Evolutionary conservation across 169 alveolate species (phyloP), one percentile per base, ranked within the genome.

Genomic region (Plasmodium gonderi): DNA sequence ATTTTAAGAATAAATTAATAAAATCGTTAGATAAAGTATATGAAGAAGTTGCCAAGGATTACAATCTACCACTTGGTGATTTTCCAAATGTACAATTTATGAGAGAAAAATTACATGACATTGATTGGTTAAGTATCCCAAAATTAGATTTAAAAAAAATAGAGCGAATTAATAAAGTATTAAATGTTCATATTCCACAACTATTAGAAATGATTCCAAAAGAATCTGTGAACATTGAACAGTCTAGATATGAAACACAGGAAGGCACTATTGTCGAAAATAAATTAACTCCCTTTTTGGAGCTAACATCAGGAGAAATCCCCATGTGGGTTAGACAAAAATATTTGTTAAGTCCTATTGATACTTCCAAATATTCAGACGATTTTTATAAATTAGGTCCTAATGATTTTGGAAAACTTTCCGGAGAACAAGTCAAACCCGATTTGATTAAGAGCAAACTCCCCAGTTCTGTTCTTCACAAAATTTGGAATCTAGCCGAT

Each of bases 401-500:
- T 11, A 82, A 94, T 51, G 74, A 72, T 23, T 72, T 33, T 78
- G 94, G 94, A 2, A 82, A 91, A 72, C 45, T 94, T 72, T 76
- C 92, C 68, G 96, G 96, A 3, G 72, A 91, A 17, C 94, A 91
- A 82, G 96, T 92, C 23, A 94, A 94, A 80, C 94, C 64, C 7
- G 96, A 94, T 33, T 47, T 94, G 26, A 91, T 90, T 40, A 94
- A 91, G 80, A 94, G 96, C 91, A 94, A 91, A 40, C 51, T 94
- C 38, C 96, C 96, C 20, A 80, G 94, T 60, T 76, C 94, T 0
- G 93, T 94, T 38, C 68, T 94, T 11, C 96, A 94, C 83, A 94
- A 94, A 68, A 77, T 94, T 12, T 94, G 96, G 96, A 94, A 94
- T 45, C 72, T 94, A 78, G 93, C 96, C 0, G 96, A 94, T 23